phyloP scores from a whole-genome alignment of 2,329 filamentous ascomycete species.

The Arthroderma sp. region DNA sequence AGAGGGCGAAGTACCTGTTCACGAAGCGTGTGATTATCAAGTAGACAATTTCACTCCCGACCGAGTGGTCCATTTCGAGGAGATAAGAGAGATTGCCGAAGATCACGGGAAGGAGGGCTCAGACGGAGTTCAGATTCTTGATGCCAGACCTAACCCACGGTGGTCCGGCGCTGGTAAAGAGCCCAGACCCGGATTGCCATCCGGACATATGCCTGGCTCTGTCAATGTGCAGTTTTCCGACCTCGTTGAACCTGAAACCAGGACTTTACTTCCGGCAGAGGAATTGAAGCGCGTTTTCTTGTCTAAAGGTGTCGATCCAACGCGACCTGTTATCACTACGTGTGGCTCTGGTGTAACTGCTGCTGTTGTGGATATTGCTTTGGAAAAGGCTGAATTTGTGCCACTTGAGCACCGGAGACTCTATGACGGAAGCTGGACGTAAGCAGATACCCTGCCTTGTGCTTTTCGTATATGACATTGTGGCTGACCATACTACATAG shows the following conservation, averaged over 20 bases:
- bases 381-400: constrained; percentile 66
- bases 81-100: constrained; percentile 62
- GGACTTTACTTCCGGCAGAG: constrained; percentile 59
- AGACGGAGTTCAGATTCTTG: constrained; percentile 74
- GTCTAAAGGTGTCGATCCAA: constrained; percentile 63
- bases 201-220: constrained; percentile 83
- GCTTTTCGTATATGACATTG: constrained; percentile 7
- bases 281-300: constrained; percentile 65
- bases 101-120: constrained; percentile 71
- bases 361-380: constrained; percentile 73
- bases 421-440: constrained; percentile 98
- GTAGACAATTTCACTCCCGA: constrained; percentile 44
- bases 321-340: constrained; percentile 69
- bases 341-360: constrained; percentile 94
- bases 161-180: constrained; percentile 77
- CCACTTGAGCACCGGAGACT: constrained; percentile 54
- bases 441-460: constrained; percentile 32
- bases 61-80: constrained; percentile 67
- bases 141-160: constrained; percentile 67
- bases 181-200: constrained; percentile 70
- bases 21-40: constrained; percentile 31
- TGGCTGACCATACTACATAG: constrained; percentile 15
- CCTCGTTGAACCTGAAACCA: constrained; percentile 70
- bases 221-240: constrained; percentile 68
- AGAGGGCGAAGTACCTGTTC: constrained; percentile 43